Evolutionary conservation across 2,329 filamentous ascomycete species (phyloP).

Genomic region (Tympanopsis confertula): DNA sequence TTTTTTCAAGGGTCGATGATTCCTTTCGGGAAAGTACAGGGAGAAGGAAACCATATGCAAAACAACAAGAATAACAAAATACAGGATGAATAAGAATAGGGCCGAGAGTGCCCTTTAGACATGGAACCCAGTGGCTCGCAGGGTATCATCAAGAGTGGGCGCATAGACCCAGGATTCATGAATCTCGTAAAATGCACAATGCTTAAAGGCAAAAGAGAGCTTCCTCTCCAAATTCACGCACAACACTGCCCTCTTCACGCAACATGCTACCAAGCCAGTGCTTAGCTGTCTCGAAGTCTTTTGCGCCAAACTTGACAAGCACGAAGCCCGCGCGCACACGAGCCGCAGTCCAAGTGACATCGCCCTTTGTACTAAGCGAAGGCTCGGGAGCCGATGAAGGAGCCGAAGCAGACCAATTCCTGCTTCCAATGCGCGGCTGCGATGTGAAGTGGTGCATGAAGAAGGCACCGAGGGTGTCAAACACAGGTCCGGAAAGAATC

Average conservation of each 20-base stretch:
- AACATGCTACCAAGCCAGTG: conserved; percentile 41
- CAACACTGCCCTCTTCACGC: conserved; percentile 38
- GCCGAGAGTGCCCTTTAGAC: too few relatives aligned
- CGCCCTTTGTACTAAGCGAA: conserved; percentile 23
- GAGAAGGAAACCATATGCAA: too few relatives aligned
- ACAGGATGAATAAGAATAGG: too few relatives aligned
- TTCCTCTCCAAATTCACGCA: conserved; percentile 43
- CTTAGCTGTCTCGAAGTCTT: conserved; percentile 45
- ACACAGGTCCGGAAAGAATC: conserved; percentile 45
- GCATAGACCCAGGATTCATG: too few relatives aligned
- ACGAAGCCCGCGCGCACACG: conserved; percentile 40
- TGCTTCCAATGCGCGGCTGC: conserved; percentile 45
- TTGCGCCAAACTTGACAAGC: conserved; percentile 53
- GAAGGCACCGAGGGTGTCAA: conserved; percentile 35
- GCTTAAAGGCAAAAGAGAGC: conserved; percentile 40
- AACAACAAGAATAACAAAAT: too few relatives aligned
- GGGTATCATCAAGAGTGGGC: too few relatives aligned
- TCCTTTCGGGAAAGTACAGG: too few relatives aligned
- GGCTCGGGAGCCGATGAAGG: conserved; percentile 7
- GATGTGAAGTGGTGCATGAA: conserved; percentile 45
- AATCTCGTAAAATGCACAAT: too few relatives aligned
- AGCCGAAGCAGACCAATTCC: conserved; percentile 10
- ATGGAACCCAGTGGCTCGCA: too few relatives aligned
- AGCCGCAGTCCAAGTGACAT: conserved; percentile 44
- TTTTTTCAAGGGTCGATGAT: too few relatives aligned